Evolutionary conservation across 2,329 filamentous ascomycete species (phyloP), one percentile per base, ranked within the genome.

Genomic region (Xylaria digitata): DNA sequence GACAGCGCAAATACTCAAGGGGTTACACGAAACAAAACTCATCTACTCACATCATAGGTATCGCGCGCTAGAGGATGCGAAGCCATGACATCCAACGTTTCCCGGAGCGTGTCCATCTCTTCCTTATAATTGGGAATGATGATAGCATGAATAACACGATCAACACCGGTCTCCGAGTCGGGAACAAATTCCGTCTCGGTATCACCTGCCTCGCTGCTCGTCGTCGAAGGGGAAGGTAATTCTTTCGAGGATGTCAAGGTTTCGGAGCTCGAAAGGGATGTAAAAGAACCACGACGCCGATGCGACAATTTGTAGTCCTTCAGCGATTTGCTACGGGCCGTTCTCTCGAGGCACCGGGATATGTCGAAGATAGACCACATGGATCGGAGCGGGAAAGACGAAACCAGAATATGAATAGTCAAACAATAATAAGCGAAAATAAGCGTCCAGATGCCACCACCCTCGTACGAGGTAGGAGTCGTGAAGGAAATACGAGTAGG

Each of bases 61-160:
- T 81, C 82, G 61, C 83, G 82, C 30, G 90, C 90, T 71, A 87
- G 85, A 0, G 87, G 84, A 74, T 93, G 90, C 34, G 85, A 89
- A 5, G 89, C 89, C 66, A 92, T 79, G 23, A 92, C 90, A 46
- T 89, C 86, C 21, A 93, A 79, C 0, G 90, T 92, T 75, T 91
- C 89, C 69, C 86, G 84, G 53, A 92, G 80, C 0, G 88, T 91
- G 65, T 90, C 88, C 63, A 89, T 80, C 63, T 92, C 89, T 76
- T 93, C 90, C 77, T 91, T 91, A 80, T 92, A 93, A 74, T 92
- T 92, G 19, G 90, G 90, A 49, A 93, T 83, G 69, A 92, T 82
- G 68, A 93, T 90, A 15, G 87, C 88, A 75, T 92, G 89, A 34
- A 91, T 79, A 62, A 90, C 78, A 26, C 80, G 80, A 46, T 83